phyloP scores from a whole-genome alignment of 2,329 filamentous ascomycete species.

The Zopfia rhizophila region DNA sequence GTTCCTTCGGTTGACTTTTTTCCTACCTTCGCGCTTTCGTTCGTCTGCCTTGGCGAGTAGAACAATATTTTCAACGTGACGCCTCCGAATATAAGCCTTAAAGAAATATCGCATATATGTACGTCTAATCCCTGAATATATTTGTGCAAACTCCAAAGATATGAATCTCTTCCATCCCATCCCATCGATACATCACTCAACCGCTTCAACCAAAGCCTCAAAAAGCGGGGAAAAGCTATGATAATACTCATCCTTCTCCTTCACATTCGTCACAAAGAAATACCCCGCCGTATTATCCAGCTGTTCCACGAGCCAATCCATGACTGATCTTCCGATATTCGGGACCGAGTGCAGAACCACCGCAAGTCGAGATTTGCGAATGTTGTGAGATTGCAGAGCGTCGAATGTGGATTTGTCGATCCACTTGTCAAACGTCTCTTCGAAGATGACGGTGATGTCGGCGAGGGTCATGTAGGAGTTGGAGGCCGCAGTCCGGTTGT shows the following conservation, averaged over 20 bases:
- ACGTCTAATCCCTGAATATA: too few relatives aligned
- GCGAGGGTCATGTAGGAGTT: conserved; percentile 29
- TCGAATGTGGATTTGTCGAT: conserved; percentile 33
- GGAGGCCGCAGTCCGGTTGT: conserved; percentile 9
- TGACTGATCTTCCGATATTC: conserved; percentile 16
- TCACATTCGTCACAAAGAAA: conserved; percentile 34
- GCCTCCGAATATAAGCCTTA: too few relatives aligned
- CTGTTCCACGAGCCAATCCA: conserved; percentile 34
- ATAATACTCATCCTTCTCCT: conserved; percentile 28
- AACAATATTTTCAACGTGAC: too few relatives aligned
- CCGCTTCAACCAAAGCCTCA: too few relatives aligned
- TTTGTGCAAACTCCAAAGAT: too few relatives aligned
- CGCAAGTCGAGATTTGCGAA: conserved; percentile 5
- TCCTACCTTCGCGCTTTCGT: too few relatives aligned
- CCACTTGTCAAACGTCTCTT: conserved; percentile 29
- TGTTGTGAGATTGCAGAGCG: conserved; percentile 29
- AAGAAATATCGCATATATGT: too few relatives aligned
- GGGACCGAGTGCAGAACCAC: conserved; percentile 31
- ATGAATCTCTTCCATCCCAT: too few relatives aligned
- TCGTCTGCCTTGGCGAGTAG: too few relatives aligned
- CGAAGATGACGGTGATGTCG: conserved; percentile 37
- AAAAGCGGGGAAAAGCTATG: too few relatives aligned
- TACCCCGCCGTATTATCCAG: conserved; percentile 32
- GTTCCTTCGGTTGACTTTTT: too few relatives aligned
- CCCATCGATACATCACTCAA: too few relatives aligned